A percentile compares a stretch with the other conserved stretches of the same genome.
Conservation (phyloP, 495 filamentous ascomycete species). For the Penicillium arizonense region DNA sequence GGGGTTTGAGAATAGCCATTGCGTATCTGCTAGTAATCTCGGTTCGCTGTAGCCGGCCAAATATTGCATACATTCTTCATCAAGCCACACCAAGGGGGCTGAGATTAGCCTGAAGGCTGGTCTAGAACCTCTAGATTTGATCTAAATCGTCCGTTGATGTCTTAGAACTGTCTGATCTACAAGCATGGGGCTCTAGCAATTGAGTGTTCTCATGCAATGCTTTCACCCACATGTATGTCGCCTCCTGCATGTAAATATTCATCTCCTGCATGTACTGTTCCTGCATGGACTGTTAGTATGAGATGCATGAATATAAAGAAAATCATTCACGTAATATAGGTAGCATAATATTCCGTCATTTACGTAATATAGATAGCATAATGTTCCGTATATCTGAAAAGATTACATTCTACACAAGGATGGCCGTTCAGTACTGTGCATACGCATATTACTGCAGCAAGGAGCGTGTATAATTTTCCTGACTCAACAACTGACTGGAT, state of each 20-base stretch:
- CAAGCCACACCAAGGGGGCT: background rate
- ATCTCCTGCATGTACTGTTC: background rate
- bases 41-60: background rate
- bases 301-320: too few relatives aligned
- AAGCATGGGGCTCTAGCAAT: background rate
- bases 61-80: background rate
- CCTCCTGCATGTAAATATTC: background rate
- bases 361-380: too few relatives aligned
- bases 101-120: background rate
- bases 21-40: background rate
- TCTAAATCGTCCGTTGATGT: background rate
- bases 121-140: background rate
- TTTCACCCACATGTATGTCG: background rate
- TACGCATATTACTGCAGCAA: too few relatives aligned
- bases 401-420: too few relatives aligned
- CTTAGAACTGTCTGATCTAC: background rate
- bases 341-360: too few relatives aligned
- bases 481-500: too few relatives aligned
- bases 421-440: too few relatives aligned
- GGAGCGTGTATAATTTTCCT: too few relatives aligned
- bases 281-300: too few relatives aligned
- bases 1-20: background rate
- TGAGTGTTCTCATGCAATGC: background rate
- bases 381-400: too few relatives aligned
- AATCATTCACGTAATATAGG: too few relatives aligned